Percentiles rank a stretch among this genome's conserved stretches.
phyloP scores from a whole-genome alignment of 139 green algal species.

The Micractinium conductrix region DNA sequence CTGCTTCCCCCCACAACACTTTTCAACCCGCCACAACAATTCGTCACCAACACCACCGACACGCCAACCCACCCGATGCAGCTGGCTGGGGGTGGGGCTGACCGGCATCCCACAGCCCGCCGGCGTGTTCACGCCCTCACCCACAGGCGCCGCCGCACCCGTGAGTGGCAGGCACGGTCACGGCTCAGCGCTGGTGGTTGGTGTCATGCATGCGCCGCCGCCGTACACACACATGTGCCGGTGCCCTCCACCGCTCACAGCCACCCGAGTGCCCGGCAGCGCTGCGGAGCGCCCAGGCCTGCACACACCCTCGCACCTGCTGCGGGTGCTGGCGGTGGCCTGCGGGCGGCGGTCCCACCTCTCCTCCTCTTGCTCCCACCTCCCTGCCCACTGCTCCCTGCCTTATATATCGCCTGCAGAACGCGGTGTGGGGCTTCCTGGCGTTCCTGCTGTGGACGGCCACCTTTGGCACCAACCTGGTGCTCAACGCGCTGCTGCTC shows the following conservation, averaged over 20 bases:
- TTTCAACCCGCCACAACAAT: neutral
- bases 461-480: neutral
- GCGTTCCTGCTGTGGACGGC: neutral
- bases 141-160: neutral
- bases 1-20: neutral
- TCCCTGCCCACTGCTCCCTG: neutral
- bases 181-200: too few species aligned
- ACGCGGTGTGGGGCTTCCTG: neutral
- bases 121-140: neutral
- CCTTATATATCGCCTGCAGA: neutral
- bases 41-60: too few species aligned
- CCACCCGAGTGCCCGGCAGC: too few species aligned
- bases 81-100: neutral
- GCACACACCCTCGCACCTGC: neutral
- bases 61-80: neutral
- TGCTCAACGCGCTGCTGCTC: conserved; percentile 1
- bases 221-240: too few species aligned
- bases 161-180: neutral
- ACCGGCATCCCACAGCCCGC: neutral
- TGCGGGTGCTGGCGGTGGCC: too few species aligned
- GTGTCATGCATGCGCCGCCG: too few species aligned
- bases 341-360: neutral
- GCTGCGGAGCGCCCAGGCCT: neutral
- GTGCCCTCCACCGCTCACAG: neutral
- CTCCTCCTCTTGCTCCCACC: neutral